phyloP scores from a whole-genome alignment of 2,329 filamentous ascomycete species.

The Ophiocordyceps camponoti-rufipedis region DNA sequence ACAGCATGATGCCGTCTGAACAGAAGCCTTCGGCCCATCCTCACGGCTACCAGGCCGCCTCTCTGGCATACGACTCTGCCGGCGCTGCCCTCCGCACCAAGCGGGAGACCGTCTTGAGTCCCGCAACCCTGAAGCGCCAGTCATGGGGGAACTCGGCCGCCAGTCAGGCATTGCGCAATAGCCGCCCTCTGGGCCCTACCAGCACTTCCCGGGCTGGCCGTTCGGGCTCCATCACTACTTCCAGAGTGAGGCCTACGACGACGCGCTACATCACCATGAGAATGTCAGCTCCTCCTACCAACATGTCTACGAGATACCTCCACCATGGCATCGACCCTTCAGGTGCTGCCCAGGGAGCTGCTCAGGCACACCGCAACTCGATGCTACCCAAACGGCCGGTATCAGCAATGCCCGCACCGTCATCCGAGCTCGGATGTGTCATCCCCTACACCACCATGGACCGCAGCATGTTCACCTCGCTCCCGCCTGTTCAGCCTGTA shows the following conservation, averaged over 20 bases:
- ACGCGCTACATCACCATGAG: not conserved
- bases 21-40: conserved; percentile 47
- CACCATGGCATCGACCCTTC: not conserved
- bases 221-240: conserved; percentile 1
- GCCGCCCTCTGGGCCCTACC: too few relatives aligned
- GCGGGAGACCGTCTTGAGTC: conserved; percentile 4
- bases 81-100: conserved; percentile 10
- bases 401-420: conserved; percentile 22
- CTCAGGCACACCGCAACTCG: conserved; percentile 40
- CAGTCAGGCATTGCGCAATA: conserved; percentile 37
- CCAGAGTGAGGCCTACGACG: too few relatives aligned
- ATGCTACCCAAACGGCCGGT: conserved; percentile 21
- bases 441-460: conserved; percentile 49
- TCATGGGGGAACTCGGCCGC: conserved; percentile 51
- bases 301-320: not conserved
- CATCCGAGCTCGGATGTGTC: conserved; percentile 44
- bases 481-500: conserved; percentile 54
- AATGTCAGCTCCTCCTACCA: conserved; percentile 6
- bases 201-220: conserved; percentile 8
- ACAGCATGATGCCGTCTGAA: conserved; percentile 25
- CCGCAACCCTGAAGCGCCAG: conserved; percentile 9
- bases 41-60: conserved; percentile 56
- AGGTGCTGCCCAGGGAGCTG: conserved; percentile 17
- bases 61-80: conserved; percentile 36
- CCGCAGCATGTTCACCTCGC: conserved; percentile 59